Evolutionary conservation across 305 asterid genomes (phyloP), one percentile per base, ranked within the genome.

Genomic region (Solanum chacoense): DNA sequence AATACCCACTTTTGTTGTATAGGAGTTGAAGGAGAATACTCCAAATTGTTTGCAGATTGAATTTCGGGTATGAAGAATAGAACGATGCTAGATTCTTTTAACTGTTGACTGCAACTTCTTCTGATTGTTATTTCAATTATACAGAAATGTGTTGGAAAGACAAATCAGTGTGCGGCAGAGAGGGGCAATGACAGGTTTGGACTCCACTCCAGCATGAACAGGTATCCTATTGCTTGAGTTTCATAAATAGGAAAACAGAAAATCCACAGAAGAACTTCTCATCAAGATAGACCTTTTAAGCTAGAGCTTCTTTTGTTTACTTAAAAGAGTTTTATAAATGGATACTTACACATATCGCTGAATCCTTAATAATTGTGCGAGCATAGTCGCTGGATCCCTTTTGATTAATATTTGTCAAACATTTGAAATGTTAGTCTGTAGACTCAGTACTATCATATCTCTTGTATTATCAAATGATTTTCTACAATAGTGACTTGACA

Each of bases 111-210:
- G 85, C 35, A 35, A 35, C 36, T 75, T 36, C 50, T 37, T 59
- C 75, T 38, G 87, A 67, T 22, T 37, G 63, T 50, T 55, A 83
- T 83, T 42, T 67, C 77, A 14, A 22, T 36, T 88, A 29, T 90
- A 89, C 92, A 94, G 95, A 92, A 90, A 88, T 87, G 90, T 86
- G 90, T 88, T 90, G 93, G 93, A 80, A 94, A 92, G 93, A 91
- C 92, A 75, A 92, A 90, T 84, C 98, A 91, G 22, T 93, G 95
- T 87, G 97, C 94, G 81, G 90, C 92, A 85, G 92, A 87, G 80
- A 67, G 88, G 89, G 90, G 83, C 84, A 90, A 80, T 55, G 90
- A 90, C 83, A 94, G 94, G 90, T 93, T 89, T 78, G 86, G 86
- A 34, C 14, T 79, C 81, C 91, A 91, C 91, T 75, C 92, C 89